Percentiles rank a stretch among this genome's conserved stretches.
These are phyloP conservation scores for Hortaea sp. DNA, from an alignment of 2,329 filamentous ascomycete genomes.

Conservation along the genomic window DNA sequence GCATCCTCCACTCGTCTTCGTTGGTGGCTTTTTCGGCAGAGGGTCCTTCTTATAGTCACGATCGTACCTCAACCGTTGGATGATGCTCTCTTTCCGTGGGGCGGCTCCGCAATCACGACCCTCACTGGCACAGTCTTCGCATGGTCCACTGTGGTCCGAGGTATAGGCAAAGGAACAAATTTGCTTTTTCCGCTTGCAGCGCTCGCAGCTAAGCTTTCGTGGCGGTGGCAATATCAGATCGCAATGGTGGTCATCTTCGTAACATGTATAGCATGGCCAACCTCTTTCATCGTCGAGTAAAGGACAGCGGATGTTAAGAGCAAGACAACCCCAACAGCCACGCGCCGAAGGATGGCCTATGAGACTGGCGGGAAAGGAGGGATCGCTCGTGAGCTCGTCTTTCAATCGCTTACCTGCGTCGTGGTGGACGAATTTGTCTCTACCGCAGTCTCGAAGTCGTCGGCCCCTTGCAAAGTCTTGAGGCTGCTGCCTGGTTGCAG, in stretches of 20 bases:
- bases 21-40: conserved; percentile 1
- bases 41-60: conserved; percentile 10
- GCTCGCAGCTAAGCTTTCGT: conserved; percentile 26
- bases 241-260: conserved; percentile 24
- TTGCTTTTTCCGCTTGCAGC: conserved; percentile 20
- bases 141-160: conserved; percentile 21
- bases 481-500: background rate
- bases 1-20: conserved; percentile 3
- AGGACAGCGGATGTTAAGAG: conserved; percentile 22
- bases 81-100: conserved; percentile 19
- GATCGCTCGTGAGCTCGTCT: background rate
- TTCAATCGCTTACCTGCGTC: background rate
- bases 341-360: conserved; percentile 18
- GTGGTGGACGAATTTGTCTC: background rate
- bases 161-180: conserved; percentile 26
- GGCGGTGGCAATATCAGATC: conserved; percentile 24
- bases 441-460: conserved; percentile 3
- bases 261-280: conserved; percentile 30
- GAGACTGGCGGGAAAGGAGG: conserved; percentile 6
- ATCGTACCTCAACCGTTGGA: conserved; percentile 12
- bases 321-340: conserved; percentile 24
- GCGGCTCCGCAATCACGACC: conserved; percentile 29
- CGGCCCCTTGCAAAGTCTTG: conserved; percentile 5
- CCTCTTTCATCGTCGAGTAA: conserved; percentile 23
- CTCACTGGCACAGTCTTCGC: conserved; percentile 21